phyloP scores from a whole-genome alignment of 2,329 filamentous ascomycete genomes.

The Tolypocladium endophyticum region DNA sequence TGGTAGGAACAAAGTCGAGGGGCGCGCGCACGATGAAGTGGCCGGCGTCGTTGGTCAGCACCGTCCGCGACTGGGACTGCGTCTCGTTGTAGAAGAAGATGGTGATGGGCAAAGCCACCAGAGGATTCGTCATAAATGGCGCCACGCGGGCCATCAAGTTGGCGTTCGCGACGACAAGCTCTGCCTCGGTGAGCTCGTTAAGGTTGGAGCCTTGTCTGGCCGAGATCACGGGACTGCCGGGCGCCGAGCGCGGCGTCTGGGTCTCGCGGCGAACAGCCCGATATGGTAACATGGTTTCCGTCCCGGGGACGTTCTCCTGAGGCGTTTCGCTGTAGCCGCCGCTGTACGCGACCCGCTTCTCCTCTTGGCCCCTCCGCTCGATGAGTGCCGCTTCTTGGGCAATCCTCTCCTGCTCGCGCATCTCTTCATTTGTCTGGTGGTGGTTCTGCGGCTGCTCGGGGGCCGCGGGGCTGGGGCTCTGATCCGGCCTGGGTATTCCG shows the following conservation, averaged over 20 bases:
- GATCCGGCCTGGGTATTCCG: constrained; percentile 55
- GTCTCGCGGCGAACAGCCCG: constrained; percentile 19
- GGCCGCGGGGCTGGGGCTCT: constrained; percentile 7
- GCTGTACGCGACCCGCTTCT: constrained; percentile 58
- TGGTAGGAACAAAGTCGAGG: constrained; percentile 81
- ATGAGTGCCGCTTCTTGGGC: constrained; percentile 68
- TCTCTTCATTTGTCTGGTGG: constrained; percentile 29
- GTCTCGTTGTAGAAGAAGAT: constrained; percentile 90
- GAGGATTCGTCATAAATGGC: constrained; percentile 81
- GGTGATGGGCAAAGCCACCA: constrained; percentile 69
- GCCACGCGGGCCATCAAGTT: constrained; percentile 80
- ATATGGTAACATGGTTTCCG: constrained; percentile 17
- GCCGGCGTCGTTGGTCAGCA: constrained; percentile 77
- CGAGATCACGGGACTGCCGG: constrained; percentile 31
- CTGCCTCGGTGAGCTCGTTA: constrained; percentile 60
- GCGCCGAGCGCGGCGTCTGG: constrained; percentile 26
- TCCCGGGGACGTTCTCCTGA: constrained; percentile 26
- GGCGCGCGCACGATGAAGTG: constrained; percentile 77
- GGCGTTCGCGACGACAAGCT: constrained; percentile 70
- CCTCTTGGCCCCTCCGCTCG: constrained; percentile 57
- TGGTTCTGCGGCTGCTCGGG: constrained; percentile 8
- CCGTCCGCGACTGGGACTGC: constrained; percentile 71
- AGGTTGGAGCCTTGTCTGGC: constrained; percentile 23
- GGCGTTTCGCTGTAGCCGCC: constrained; percentile 66
- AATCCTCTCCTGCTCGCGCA: constrained; percentile 54